Percentiles rank a stretch among this genome's conserved stretches.
Conservation (phyloP, 1,139 yeast species). For the Geotrichum histeridarum region DNA sequence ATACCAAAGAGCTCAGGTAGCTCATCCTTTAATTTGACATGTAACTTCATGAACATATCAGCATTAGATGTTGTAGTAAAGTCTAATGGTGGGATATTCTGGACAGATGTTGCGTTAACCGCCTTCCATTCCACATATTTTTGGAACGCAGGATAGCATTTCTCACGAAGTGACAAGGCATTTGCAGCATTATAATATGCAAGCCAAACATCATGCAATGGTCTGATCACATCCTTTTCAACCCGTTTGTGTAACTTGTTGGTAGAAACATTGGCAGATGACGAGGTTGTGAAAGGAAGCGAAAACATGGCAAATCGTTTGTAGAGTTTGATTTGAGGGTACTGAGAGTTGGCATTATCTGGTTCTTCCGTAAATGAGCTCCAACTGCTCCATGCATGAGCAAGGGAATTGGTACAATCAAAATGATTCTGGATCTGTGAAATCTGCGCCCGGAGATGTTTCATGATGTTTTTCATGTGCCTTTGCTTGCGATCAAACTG, state of each 20-base stretch:
- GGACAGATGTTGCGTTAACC: not conserved
- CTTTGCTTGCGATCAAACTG: conserved; percentile 24
- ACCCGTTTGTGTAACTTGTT: conserved; percentile 25
- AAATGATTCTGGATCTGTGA: conserved; percentile 27
- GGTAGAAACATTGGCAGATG: conserved; percentile 27
- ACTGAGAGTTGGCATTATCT: not conserved
- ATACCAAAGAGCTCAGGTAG: conserved; percentile 29
- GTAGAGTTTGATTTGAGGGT: conserved; percentile 5
- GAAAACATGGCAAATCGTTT: conserved; percentile 28
- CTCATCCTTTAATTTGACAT: conserved; percentile 30
- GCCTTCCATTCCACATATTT: conserved; percentile 26
- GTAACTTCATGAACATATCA: conserved; percentile 28
- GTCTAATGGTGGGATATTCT: conserved; percentile 12
- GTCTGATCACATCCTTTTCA: conserved; percentile 27
- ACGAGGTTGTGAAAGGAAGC: conserved; percentile 26
- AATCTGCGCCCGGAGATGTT: conserved; percentile 24
- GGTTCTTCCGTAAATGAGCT: conserved; percentile 17
- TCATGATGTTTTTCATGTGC: conserved; percentile 24
- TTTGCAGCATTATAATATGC: conserved; percentile 13
- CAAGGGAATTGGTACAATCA: conserved; percentile 26
- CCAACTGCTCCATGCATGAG: conserved; percentile 29
- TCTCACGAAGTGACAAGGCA: conserved; percentile 24
- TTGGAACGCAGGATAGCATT: conserved; percentile 25
- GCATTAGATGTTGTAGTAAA: conserved; percentile 20
- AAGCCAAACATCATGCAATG: conserved; percentile 26